phyloP scores from a whole-genome alignment of 768 basidiomycete species.

The Mycena polygramma region DNA sequence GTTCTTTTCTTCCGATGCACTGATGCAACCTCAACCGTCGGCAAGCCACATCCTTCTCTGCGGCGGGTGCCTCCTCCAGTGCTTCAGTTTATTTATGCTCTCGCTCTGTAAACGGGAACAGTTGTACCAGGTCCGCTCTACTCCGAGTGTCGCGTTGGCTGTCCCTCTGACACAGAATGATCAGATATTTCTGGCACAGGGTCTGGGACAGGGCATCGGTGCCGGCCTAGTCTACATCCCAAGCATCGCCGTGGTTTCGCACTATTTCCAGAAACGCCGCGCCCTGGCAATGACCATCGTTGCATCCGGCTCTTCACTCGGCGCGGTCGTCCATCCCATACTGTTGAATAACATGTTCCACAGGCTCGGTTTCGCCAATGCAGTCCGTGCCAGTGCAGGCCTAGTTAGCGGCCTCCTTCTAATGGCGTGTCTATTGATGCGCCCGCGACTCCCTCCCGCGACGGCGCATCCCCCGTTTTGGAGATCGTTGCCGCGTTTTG shows the following conservation, averaged over 20 bases:
- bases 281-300: constrained; percentile 2
- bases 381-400: neutral
- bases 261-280: constrained; percentile 3
- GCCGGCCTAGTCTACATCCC: neutral
- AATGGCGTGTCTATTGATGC: neutral
- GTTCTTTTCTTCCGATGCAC: neutral
- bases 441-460: neutral
- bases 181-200: constrained; percentile 12
- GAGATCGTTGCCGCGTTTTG: neutral
- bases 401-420: neutral
- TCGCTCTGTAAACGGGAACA: constrained; percentile 1
- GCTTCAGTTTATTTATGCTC: constrained; percentile 11
- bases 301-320: neutral
- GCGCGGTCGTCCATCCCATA: neutral
- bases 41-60: neutral
- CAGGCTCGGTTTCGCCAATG: neutral
- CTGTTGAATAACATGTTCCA: neutral
- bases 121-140: neutral
- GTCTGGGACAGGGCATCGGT: neutral
- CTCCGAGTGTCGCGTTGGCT: neutral
- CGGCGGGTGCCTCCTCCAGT: neutral
- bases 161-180: no score
- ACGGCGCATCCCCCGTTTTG: neutral
- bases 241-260: neutral
- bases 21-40: neutral